These are phyloP conservation scores for Oryza australiensis DNA, from an alignment of 176 grass and related monocot genomes.

Conservation along the genomic window DNA sequence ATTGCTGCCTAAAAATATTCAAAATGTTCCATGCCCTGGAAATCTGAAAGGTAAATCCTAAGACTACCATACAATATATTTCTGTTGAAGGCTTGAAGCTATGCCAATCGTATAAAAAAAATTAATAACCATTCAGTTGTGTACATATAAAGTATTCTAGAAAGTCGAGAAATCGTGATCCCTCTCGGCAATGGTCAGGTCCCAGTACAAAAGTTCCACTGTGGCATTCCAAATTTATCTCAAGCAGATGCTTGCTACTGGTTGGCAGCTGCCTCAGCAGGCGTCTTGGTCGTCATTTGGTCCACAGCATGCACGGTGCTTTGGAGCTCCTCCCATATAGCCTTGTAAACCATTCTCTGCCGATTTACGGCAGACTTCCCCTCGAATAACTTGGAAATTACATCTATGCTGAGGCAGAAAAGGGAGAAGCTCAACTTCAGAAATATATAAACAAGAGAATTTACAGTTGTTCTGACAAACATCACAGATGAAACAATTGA, in stretches of 20 bases:
- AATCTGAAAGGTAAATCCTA: not conserved
- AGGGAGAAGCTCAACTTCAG: constrained; percentile 18
- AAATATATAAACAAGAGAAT: not conserved
- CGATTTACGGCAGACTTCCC: constrained; percentile 82
- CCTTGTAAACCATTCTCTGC: constrained; percentile 99
- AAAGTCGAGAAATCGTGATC: not conserved
- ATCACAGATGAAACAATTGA: not conserved
- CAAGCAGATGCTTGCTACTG: constrained; percentile 17
- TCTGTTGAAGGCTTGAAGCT: not conserved
- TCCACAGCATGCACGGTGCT: constrained; percentile 89
- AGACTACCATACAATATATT: not conserved
- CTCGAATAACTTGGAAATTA: constrained; percentile 84
- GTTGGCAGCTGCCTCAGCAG: constrained; percentile 51
- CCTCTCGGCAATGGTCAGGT: not conserved
- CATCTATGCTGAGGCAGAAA: constrained; percentile 63
- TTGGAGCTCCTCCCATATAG: constrained; percentile 95
- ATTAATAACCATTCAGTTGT: not conserved
- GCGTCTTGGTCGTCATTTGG: constrained; percentile 89
- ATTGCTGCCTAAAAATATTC: not conserved
- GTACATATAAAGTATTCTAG: not conserved
- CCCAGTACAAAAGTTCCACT: constrained; percentile 22
- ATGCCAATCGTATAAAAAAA: not conserved
- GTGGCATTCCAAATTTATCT: not conserved
- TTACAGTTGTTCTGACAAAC: not conserved
- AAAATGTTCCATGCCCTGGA: not conserved